These are phyloP conservation scores for Cytospora mali DNA, from an alignment of 2,329 filamentous ascomycete species.

Conservation along the genomic window DNA sequence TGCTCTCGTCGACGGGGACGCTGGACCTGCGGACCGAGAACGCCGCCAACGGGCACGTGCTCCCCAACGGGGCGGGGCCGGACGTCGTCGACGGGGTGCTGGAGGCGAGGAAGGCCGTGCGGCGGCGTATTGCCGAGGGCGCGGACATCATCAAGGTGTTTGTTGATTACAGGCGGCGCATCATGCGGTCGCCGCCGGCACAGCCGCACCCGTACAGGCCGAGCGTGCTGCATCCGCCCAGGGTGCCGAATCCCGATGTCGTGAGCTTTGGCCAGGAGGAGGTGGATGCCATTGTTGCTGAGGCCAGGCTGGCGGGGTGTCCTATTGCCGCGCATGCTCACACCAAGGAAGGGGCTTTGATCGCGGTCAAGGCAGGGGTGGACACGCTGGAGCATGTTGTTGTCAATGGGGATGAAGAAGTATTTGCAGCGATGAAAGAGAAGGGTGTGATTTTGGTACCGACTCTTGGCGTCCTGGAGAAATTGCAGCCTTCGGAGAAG, in stretches of 20 bases:
- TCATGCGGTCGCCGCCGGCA: not conserved
- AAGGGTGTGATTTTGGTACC: conserved; percentile 51
- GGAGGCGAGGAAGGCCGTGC: conserved; percentile 42
- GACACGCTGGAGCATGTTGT: conserved; percentile 44
- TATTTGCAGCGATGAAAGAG: conserved; percentile 42
- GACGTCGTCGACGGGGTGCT: conserved; percentile 45
- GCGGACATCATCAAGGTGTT: conserved; percentile 51
- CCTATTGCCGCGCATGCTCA: conserved; percentile 45
- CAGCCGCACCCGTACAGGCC: not conserved
- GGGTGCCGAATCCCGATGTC: conserved; percentile 39
- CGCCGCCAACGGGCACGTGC: conserved; percentile 33
- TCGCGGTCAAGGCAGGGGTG: conserved; percentile 46
- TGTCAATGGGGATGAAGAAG: too few relatives aligned
- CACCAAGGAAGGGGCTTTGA: conserved; percentile 41
- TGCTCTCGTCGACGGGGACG: conserved; percentile 47
- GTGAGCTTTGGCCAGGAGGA: conserved; percentile 48
- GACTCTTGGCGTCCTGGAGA: conserved; percentile 48
- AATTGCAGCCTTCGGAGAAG: conserved; percentile 29
- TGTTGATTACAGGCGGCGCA: not conserved
- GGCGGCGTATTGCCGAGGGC: conserved; percentile 44
- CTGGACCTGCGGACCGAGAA: conserved; percentile 52
- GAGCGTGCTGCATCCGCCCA: conserved; percentile 29
- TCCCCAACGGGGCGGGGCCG: conserved; percentile 35
- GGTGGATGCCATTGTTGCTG: conserved; percentile 47
- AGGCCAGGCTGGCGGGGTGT: conserved; percentile 42